These are phyloP conservation scores for Paralagenidium karlingii DNA, from an alignment of 352 stramenopile genomes.

Conservation along the genomic window DNA sequence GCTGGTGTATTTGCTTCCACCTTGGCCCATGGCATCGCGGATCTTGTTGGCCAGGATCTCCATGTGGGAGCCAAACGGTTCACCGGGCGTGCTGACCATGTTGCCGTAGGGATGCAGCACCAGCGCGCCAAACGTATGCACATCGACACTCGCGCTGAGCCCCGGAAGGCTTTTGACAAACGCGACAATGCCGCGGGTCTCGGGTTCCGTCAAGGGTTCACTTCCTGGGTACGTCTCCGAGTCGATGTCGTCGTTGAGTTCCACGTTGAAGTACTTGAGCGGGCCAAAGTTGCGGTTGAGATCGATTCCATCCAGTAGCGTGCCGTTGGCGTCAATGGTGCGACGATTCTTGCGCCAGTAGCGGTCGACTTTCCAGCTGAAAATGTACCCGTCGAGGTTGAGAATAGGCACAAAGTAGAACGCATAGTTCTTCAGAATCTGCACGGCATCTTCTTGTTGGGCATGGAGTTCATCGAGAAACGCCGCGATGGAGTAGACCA, in stretches of 20 bases:
- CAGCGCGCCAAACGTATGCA: conserved; percentile 15
- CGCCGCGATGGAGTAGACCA: conserved; percentile 14
- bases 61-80: conserved; percentile 13
- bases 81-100: conserved; percentile 3
- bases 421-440: conserved; percentile 12
- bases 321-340: conserved; percentile 4
- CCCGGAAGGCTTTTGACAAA: conserved; percentile 14
- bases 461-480: conserved; percentile 12
- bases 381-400: conserved; percentile 18
- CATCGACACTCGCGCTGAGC: conserved; percentile 11
- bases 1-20: conserved; percentile 14
- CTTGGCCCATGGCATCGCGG: conserved; percentile 10
- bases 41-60: conserved; percentile 13
- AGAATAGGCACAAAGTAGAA: conserved; percentile 22
- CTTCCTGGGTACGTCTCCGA: conserved; percentile 15
- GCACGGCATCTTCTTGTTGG: conserved; percentile 8
- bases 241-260: conserved; percentile 4
- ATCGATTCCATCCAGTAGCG: conserved; percentile 11
- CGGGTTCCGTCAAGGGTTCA: conserved; percentile 15
- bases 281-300: conserved; percentile 23
- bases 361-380: conserved; percentile 9
- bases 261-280: conserved; percentile 11
- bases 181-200: conserved; percentile 12
- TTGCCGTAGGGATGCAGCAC: conserved; percentile 16
- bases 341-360: conserved; percentile 20